A percentile compares a stretch with the other conserved stretches of the same genome.
Evolutionary conservation across 805 yeast genomes (phyloP).

Genomic region (Sugiyamaella chiloensis): DNA sequence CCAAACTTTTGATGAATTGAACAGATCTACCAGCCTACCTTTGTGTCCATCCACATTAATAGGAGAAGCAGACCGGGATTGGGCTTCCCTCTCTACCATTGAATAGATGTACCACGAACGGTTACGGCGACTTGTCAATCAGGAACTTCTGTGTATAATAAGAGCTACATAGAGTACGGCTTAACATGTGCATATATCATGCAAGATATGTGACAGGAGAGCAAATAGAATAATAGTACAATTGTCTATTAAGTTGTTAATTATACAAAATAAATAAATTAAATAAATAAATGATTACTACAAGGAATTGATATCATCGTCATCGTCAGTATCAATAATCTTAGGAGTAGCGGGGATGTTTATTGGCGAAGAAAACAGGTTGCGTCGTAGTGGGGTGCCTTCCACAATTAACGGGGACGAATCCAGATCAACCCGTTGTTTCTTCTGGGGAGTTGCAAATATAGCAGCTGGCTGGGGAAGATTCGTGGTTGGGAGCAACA

Average conservation of each 20-base stretch:
- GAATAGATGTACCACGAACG: no score
- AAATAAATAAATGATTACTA: no score
- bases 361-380: background rate
- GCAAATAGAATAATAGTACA: no score
- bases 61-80: slow-evolving; percentile 1
- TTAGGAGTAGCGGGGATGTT: background rate
- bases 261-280: no score
- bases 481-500: slow-evolving; percentile 14
- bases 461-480: slow-evolving; percentile 2
- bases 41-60: background rate
- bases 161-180: no score
- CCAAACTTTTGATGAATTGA: slow-evolving; percentile 43
- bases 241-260: no score
- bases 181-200: no score
- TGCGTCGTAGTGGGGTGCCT: slow-evolving; percentile 5
- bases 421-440: background rate
- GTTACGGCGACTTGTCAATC: no score
- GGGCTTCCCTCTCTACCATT: no score
- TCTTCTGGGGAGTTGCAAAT: slow-evolving; percentile 9
- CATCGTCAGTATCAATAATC: slow-evolving; percentile 13
- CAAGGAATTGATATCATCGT: no score
- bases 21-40: background rate
- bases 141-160: no score
- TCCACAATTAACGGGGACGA: slow-evolving; percentile 3
- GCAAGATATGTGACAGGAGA: no score